Base-by-base conservation (phyloP, 139 green algal species). In the Picochlorum sp. region DNA sequence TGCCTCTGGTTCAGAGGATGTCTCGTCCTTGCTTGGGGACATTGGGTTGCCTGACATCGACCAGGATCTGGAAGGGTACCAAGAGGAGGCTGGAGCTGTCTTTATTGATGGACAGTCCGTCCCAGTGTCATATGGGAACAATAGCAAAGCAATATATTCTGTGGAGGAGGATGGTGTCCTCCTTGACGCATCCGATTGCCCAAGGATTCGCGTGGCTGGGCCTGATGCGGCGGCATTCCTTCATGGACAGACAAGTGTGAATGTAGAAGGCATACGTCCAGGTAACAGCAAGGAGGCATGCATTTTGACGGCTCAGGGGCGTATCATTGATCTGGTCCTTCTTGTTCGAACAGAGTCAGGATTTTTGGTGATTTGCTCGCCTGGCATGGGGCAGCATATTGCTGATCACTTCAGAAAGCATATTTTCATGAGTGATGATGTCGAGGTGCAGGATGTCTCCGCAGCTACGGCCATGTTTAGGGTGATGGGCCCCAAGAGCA, bases 121-220 rank as follows among this genome's bases (percentile, higher is more conserved):
- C 0, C 64, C 77, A 1, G 32, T 72, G 4, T 85, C 62, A 4
- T 94, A 82, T 61, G 68, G 68, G 34, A 85, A 82, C 34, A 74
- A 80, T 15, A 46, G 60, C 4, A 46, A 81, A 54, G 85, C 85
- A 0, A 16, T 82, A 14, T 37, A 74, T 24, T 78, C 80, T 9
- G 49, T 82, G 23, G 54, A 71, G 14, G 60, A 57, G 8, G 83
- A 78, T n/a, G 76, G 73, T 15, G 82, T 75, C 13, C 41, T 95
- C 0, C 54, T 87, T n/a, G 86, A 92, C 74, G 51, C 62, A 38
- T 88, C 74, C n/a, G 79, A 94, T 69, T 92, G 84, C 80, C 80
- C 82, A 10, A 74, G 87, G 6, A 18, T 95, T 28, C 77, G 82
- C 0, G 34, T 95, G 49, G 28, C 61, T 1, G 87, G 87, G 1